Evolutionary conservation across 2,329 filamentous ascomycete species (phyloP).

Genomic region (Ceratocystis cacaofunesta): DNA sequence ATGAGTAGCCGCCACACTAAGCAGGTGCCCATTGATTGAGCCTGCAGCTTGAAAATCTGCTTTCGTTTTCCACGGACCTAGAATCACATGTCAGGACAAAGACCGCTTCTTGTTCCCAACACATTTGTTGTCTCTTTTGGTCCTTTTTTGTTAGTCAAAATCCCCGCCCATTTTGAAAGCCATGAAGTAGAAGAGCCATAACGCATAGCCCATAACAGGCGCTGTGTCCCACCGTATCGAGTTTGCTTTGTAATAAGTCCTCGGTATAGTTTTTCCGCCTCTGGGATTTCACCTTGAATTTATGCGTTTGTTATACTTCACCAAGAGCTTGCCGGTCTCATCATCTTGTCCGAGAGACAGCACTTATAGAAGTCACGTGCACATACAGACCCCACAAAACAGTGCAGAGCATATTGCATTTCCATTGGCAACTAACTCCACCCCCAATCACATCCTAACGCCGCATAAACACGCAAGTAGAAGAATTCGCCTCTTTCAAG

Average conservation of each 20-base stretch:
- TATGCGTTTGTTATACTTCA: not conserved
- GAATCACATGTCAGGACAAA: not conserved
- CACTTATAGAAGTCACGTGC: not conserved
- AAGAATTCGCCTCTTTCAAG: not conserved
- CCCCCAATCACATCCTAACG: slow-evolving; percentile 12
- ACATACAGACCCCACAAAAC: not conserved
- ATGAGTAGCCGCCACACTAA: not conserved
- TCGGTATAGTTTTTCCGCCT: too few relatives aligned
- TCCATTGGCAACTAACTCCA: slow-evolving; percentile 7
- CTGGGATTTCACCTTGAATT: too few relatives aligned
- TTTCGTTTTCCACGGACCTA: not conserved
- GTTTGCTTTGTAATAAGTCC: not conserved
- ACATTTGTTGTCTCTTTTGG: not conserved
- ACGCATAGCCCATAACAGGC: not conserved
- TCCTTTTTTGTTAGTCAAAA: not conserved
- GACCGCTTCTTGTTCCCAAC: not conserved
- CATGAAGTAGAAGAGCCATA: not conserved
- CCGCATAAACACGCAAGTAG: slow-evolving; percentile 13
- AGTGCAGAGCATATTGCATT: not conserved
- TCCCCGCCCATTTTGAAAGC: not conserved
- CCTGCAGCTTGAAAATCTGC: not conserved
- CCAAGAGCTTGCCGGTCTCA: not conserved
- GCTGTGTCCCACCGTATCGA: not conserved
- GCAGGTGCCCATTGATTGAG: not conserved
- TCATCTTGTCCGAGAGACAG: not conserved